These are phyloP conservation scores for Fusarium cicatricum DNA, from an alignment of 2,329 filamentous ascomycete genomes.

Conservation along the genomic window DNA sequence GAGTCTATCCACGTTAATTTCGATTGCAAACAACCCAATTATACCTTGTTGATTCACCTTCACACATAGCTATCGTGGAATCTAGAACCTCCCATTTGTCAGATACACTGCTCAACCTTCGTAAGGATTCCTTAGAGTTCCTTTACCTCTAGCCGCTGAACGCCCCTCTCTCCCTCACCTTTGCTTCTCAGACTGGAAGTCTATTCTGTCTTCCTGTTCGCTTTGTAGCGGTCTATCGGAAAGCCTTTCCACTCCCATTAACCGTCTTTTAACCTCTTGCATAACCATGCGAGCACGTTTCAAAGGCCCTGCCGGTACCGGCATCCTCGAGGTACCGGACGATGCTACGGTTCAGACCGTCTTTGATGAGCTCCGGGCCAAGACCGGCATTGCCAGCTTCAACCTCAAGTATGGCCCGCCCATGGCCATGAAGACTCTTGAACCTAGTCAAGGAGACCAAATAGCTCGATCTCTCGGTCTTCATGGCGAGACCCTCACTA, in stretches of 20 bases:
- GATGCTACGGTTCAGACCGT: slow-evolving; percentile 71
- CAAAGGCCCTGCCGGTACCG: slow-evolving; percentile 76
- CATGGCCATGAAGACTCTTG: slow-evolving; percentile 68
- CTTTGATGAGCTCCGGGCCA: slow-evolving; percentile 65
- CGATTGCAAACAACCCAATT: too few species aligned
- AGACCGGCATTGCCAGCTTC: slow-evolving; percentile 72
- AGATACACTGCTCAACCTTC: neutral
- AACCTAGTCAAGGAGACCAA: slow-evolving; percentile 61
- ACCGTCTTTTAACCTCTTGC: neutral
- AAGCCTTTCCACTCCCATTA: too few species aligned
- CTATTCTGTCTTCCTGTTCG: neutral
- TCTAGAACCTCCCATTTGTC: neutral
- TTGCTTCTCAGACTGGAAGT: neutral
- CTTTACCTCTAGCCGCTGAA: slow-evolving; percentile 7
- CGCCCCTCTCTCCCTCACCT: slow-evolving; percentile 10
- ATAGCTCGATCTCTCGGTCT: slow-evolving; percentile 58
- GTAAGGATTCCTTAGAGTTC: slow-evolving; percentile 13
- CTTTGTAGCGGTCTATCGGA: too few species aligned
- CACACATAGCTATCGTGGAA: too few species aligned
- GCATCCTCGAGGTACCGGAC: slow-evolving; percentile 73
- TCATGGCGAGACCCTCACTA: slow-evolving; percentile 60
- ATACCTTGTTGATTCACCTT: too few species aligned
- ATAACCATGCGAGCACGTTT: slow-evolving; percentile 75
- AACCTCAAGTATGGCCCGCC: slow-evolving; percentile 88
- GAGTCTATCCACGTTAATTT: too few species aligned